phyloP scores from a whole-genome alignment of 495 filamentous ascomycete genomes.

The Hypoxylon perforatum region DNA sequence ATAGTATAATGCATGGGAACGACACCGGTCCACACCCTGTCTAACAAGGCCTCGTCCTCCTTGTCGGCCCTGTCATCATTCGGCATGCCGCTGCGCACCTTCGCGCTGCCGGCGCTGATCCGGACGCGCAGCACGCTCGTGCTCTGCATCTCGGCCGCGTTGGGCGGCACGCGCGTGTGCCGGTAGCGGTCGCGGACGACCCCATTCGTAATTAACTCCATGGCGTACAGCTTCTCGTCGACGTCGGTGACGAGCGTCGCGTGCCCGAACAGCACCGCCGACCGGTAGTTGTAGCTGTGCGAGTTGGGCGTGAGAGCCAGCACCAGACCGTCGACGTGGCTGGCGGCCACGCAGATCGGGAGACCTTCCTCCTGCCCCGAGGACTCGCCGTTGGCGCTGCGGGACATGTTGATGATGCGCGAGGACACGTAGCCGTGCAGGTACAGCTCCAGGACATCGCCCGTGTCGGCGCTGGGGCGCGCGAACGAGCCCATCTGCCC shows the following conservation, averaged over 20 bases:
- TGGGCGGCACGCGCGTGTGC: conserved; percentile 77
- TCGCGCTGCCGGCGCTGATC: conserved; percentile 79
- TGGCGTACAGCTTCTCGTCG: conserved; percentile 83
- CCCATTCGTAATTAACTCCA: conserved; percentile 82
- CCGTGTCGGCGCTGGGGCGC: conserved; percentile 69
- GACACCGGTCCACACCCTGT: conserved; percentile 83
- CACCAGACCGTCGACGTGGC: conserved; percentile 77
- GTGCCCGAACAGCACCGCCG: conserved; percentile 80
- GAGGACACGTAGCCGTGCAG: conserved; percentile 89
- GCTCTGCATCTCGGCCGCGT: conserved; percentile 77
- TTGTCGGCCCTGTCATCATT: conserved; percentile 77
- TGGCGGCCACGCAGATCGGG: conserved; percentile 72
- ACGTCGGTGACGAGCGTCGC: conserved; percentile 72
- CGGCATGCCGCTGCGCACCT: conserved; percentile 76
- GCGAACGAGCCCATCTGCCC: conserved; percentile 81
- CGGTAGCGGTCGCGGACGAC: conserved; percentile 76
- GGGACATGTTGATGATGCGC: conserved; percentile 77
- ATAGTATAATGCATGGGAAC: conserved; percentile 62
- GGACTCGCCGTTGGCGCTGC: conserved; percentile 44
- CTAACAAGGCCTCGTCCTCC: conserved; percentile 67
- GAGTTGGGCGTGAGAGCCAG: conserved; percentile 80
- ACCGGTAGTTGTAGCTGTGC: conserved; percentile 92
- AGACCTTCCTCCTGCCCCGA: conserved; percentile 53
- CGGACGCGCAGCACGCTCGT: conserved; percentile 79
- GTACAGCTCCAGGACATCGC: conserved; percentile 80